Conservation (phyloP, 1,284 basidiomycete genomes). For the Ceratobasidium theobromae region DNA sequence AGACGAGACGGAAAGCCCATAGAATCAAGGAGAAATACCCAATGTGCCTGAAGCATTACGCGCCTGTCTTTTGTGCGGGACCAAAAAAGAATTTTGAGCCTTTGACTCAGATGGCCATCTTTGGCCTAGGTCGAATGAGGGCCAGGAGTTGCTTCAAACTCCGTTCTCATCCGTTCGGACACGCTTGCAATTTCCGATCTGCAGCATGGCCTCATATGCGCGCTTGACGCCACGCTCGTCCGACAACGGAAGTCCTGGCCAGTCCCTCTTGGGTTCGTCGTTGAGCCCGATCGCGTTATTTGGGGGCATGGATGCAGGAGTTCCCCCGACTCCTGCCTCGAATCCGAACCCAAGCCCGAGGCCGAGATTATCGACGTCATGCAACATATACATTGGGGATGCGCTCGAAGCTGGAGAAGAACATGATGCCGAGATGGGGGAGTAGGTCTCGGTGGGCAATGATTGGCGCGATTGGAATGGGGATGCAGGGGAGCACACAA, state of each 20-base stretch:
- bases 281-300: slow-evolving; percentile 5
- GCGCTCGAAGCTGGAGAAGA: slow-evolving; percentile 22
- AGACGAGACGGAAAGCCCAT: background rate
- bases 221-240: slow-evolving; percentile 30
- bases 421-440: slow-evolving; percentile 9
- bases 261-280: slow-evolving; percentile 17
- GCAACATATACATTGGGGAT: slow-evolving; percentile 25
- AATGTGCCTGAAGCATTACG: slow-evolving; percentile 1
- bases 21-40: background rate
- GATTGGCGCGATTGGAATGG: slow-evolving; percentile 24
- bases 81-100: background rate
- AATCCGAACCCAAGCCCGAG: slow-evolving; percentile 19
- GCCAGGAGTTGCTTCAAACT: background rate
- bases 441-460: slow-evolving; percentile 9
- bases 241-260: slow-evolving; percentile 23
- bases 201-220: slow-evolving; percentile 15
- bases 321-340: background rate
- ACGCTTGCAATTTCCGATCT: slow-evolving; percentile 9
- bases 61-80: background rate
- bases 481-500: slow-evolving; percentile 22
- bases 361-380: slow-evolving; percentile 19
- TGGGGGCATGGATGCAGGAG: background rate
- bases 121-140: background rate
- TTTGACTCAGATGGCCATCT: background rate
- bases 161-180: slow-evolving; percentile 15